Percentiles rank a stretch among this genome's conserved stretches.
Evolutionary conservation across 164 flowering plant species (phyloP).

Genomic region (Kalanchoe fedtschenkoi): DNA sequence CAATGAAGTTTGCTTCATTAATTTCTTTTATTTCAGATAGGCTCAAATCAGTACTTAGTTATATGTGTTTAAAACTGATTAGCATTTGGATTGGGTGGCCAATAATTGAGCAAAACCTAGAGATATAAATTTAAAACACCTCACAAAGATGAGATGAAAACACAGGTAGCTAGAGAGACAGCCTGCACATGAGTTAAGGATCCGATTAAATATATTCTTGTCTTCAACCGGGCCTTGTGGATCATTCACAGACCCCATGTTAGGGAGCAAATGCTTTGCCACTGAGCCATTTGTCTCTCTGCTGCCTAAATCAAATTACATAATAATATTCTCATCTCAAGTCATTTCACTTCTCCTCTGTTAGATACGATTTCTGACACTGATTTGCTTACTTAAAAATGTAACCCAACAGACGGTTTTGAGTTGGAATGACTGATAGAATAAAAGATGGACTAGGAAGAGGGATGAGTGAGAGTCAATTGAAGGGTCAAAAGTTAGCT

Average conservation of each 20-base stretch:
- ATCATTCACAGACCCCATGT: conserved; percentile 12
- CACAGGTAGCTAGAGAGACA: background rate
- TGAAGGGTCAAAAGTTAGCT: background rate
- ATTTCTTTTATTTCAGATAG: background rate
- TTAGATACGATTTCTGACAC: conserved; percentile 2
- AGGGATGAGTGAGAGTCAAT: background rate
- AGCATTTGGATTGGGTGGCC: background rate
- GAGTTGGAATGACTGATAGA: background rate
- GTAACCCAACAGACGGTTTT: background rate
- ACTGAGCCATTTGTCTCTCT: background rate
- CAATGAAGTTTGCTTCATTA: background rate
- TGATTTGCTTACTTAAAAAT: background rate
- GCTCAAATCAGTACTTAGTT: background rate
- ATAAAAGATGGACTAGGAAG: background rate
- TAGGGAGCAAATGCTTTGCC: conserved; percentile 11
- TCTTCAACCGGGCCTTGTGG: background rate
- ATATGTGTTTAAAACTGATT: background rate
- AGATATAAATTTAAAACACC: background rate
- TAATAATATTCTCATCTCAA: background rate
- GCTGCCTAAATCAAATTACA: background rate
- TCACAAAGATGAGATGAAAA: background rate
- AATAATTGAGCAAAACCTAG: background rate
- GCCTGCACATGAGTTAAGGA: background rate
- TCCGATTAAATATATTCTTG: background rate
- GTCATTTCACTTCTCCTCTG: conserved; percentile 1